A percentile compares a stretch with the other conserved stretches of the same genome.
These are phyloP conservation scores for Agrocybe pediades DNA, from an alignment of 768 basidiomycete species.

Conservation along the genomic window DNA sequence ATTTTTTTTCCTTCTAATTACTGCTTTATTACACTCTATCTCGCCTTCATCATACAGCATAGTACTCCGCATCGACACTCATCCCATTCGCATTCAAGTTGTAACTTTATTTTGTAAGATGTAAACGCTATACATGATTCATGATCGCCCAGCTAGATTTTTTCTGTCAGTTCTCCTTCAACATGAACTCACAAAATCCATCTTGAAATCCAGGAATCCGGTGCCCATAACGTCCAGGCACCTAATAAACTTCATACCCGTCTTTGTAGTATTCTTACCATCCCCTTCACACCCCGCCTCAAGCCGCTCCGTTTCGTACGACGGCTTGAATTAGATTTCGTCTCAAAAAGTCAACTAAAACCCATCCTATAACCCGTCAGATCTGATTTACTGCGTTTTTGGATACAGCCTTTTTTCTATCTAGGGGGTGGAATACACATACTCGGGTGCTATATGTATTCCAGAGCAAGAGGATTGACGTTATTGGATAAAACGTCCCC, in stretches of 20 bases:
- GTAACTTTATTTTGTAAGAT: constrained; percentile 7
- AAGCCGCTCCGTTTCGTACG: no score
- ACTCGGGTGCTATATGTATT: no score
- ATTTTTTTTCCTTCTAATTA: background rate
- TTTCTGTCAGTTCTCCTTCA: background rate
- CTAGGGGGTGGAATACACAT: no score
- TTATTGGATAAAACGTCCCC: no score
- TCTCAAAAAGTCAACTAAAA: constrained; percentile 16
- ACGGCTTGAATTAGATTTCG: background rate
- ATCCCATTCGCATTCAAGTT: no score
- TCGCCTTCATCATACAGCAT: no score
- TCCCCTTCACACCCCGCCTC: background rate
- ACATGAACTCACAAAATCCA: constrained; percentile 2
- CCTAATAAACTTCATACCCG: no score
- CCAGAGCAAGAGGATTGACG: no score
- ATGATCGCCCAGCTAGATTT: background rate
- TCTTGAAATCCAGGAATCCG: no score
- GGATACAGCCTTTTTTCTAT: background rate
- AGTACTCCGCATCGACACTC: background rate
- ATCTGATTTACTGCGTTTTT: constrained; percentile 12
- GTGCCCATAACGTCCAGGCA: no score
- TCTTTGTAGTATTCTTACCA: background rate
- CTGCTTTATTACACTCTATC: background rate
- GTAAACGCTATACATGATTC: background rate
- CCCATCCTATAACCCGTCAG: constrained; percentile 10